Evolutionary conservation across 2,329 filamentous ascomycete species (phyloP).

Genomic region (Fusarium sp.): DNA sequence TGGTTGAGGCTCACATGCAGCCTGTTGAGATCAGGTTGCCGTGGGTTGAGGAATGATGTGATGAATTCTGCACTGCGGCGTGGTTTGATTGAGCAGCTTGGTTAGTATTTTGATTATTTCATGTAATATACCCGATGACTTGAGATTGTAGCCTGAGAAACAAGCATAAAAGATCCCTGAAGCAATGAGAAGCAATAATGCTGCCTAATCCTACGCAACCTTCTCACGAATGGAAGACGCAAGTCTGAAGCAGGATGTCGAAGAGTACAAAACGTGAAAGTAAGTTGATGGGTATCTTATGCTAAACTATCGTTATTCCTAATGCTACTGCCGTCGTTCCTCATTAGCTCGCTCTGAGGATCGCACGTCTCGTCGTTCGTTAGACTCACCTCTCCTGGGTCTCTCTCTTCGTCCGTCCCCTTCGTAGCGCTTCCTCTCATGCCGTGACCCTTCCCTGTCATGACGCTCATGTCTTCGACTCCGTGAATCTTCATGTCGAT

Average conservation of each 20-base stretch:
- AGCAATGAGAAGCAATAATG: neutral
- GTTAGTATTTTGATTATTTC: neutral
- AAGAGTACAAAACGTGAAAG: neutral
- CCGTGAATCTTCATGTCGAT: slow-evolving; percentile 15
- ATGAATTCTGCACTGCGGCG: neutral
- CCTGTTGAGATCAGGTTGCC: slow-evolving; percentile 64
- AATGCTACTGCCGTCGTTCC: slow-evolving; percentile 19
- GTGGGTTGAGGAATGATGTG: slow-evolving; percentile 53
- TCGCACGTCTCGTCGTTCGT: slow-evolving; percentile 26
- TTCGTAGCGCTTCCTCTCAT: slow-evolving; percentile 4
- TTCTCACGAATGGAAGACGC: neutral
- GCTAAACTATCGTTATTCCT: slow-evolving; percentile 9
- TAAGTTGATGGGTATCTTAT: slow-evolving; percentile 24
- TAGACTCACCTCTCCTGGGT: slow-evolving; percentile 11
- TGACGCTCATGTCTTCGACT: slow-evolving; percentile 17
- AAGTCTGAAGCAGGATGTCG: neutral
- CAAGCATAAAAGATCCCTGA: neutral
- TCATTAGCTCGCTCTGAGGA: slow-evolving; percentile 17
- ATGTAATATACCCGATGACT: slow-evolving; percentile 22
- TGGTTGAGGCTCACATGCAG: slow-evolving; percentile 61
- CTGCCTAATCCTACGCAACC: neutral
- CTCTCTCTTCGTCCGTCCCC: slow-evolving; percentile 7
- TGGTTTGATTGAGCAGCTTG: neutral
- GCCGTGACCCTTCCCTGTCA: slow-evolving; percentile 12
- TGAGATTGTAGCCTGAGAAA: neutral